These are phyloP conservation scores for Hansfordia pulvinata DNA, from an alignment of 2,329 filamentous ascomycete species.

Conservation along the genomic window DNA sequence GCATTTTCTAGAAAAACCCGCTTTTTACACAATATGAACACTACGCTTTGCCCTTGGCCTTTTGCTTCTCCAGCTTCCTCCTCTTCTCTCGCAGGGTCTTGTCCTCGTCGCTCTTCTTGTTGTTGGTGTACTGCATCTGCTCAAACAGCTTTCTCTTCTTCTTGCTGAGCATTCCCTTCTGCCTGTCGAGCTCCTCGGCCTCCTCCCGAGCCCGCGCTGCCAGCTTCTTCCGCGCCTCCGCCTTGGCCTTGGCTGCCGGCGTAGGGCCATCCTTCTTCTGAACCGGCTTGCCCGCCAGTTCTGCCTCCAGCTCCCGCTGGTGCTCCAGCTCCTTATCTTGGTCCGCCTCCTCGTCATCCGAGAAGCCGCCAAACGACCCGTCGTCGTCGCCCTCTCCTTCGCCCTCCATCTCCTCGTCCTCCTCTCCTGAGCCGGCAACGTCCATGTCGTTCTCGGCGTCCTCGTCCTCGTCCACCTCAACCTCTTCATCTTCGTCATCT, in stretches of 20 bases:
- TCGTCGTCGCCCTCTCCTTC: slow-evolving; percentile 30
- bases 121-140: slow-evolving; percentile 94
- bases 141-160: slow-evolving; percentile 96
- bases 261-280: slow-evolving; percentile 31
- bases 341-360: slow-evolving; percentile 44
- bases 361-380: slow-evolving; percentile 34
- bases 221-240: slow-evolving; percentile 56
- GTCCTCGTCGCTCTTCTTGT: slow-evolving; percentile 82
- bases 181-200: slow-evolving; percentile 77
- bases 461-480: slow-evolving; percentile 27
- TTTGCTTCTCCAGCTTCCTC: slow-evolving; percentile 69
- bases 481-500: slow-evolving; percentile 31
- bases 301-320: slow-evolving; percentile 85
- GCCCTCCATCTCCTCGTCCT: slow-evolving; percentile 27
- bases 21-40: too few species aligned
- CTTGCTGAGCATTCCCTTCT: slow-evolving; percentile 96
- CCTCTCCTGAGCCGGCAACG: slow-evolving; percentile 31
- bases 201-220: slow-evolving; percentile 61
- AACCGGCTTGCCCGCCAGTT: slow-evolving; percentile 58
- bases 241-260: slow-evolving; percentile 48
- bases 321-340: slow-evolving; percentile 53
- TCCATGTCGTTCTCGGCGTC: slow-evolving; percentile 34
- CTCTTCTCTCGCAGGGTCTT: slow-evolving; percentile 80
- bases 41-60: slow-evolving; percentile 17
- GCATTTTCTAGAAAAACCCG: too few species aligned